Conservation (phyloP, 495 filamentous ascomycete species). For the Neurospora intermedia region DNA sequence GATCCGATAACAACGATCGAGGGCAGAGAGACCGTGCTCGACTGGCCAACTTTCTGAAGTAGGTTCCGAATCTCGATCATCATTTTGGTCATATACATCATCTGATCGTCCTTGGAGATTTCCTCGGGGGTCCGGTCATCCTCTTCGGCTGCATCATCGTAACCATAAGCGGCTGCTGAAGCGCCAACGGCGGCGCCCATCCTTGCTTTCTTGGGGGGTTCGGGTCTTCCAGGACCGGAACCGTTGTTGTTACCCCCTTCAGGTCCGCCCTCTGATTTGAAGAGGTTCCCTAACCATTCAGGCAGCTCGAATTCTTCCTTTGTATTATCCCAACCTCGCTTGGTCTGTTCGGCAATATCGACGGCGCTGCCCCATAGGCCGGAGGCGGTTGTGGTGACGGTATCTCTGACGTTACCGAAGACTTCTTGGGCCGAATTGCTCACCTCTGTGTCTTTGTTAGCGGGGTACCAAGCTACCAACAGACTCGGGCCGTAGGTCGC, state of each 20-base stretch:
- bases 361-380: slow-evolving; percentile 57
- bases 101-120: slow-evolving; percentile 83
- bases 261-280: slow-evolving; percentile 46
- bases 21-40: slow-evolving; percentile 71
- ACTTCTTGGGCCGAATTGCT: slow-evolving; percentile 79
- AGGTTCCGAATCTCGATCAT: slow-evolving; percentile 99
- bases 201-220: slow-evolving; percentile 51
- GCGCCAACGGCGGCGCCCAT: slow-evolving; percentile 46
- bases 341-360: slow-evolving; percentile 66
- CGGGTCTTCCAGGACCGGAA: slow-evolving; percentile 33
- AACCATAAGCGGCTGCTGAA: slow-evolving; percentile 67
- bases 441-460: slow-evolving; percentile 47
- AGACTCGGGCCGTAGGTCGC: slow-evolving; percentile 19
- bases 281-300: slow-evolving; percentile 74
- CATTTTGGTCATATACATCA: slow-evolving; percentile 98
- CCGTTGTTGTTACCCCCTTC: slow-evolving; percentile 26
- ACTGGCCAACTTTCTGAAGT: slow-evolving; percentile 82
- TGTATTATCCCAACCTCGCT: slow-evolving; percentile 71
- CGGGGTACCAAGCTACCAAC: neutral
- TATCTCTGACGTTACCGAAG: slow-evolving; percentile 59
- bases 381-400: slow-evolving; percentile 53
- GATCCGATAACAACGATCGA: slow-evolving; percentile 98
- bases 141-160: slow-evolving; percentile 59
- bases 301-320: slow-evolving; percentile 68
- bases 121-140: slow-evolving; percentile 51